Evolutionary conservation across 2,329 filamentous ascomycete species (phyloP).

Genomic region (Ustilaginoidea virens): DNA sequence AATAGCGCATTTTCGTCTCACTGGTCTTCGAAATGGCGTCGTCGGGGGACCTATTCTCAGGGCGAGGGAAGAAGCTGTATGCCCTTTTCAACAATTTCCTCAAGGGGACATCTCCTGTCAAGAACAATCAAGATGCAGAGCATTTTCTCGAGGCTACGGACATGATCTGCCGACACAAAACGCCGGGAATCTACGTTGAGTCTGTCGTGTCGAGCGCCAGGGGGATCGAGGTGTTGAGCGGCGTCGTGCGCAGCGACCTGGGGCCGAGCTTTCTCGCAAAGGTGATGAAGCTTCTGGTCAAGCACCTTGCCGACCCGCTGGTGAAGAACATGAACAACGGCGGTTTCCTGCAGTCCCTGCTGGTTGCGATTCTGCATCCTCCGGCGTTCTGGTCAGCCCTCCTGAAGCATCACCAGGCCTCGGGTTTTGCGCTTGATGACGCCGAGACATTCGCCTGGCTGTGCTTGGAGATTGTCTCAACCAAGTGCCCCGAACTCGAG

Average conservation of each 20-base stretch:
- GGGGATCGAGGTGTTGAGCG: constrained; percentile 4
- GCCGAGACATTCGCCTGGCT: constrained; percentile 7
- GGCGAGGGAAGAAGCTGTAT: too few relatives aligned
- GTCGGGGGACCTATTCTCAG: too few relatives aligned
- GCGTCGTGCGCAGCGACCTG: constrained; percentile 6
- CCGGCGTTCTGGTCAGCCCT: constrained; percentile 6
- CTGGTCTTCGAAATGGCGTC: too few relatives aligned
- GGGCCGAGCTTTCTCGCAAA: too few relatives aligned
- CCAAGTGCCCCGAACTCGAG: background rate
- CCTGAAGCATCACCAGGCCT: background rate
- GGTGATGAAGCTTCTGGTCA: too few relatives aligned
- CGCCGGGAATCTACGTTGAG: constrained; percentile 5
- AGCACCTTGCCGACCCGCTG: constrained; percentile 1
- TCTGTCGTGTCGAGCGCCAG: constrained; percentile 3
- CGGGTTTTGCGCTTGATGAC: background rate
- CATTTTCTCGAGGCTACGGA: constrained; percentile 8
- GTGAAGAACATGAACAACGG: constrained; percentile 6
- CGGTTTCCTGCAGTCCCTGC: constrained; percentile 4
- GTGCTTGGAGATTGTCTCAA: constrained; percentile 7
- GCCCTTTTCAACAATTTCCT: constrained; percentile 5
- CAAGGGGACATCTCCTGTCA: constrained; percentile 3
- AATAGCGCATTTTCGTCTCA: too few relatives aligned
- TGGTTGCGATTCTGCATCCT: constrained; percentile 5
- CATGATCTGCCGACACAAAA: constrained; percentile 3
- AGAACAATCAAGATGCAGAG: constrained; percentile 5